Conservation (phyloP, 352 stramenopile genomes). For the Pythium biforme region DNA sequence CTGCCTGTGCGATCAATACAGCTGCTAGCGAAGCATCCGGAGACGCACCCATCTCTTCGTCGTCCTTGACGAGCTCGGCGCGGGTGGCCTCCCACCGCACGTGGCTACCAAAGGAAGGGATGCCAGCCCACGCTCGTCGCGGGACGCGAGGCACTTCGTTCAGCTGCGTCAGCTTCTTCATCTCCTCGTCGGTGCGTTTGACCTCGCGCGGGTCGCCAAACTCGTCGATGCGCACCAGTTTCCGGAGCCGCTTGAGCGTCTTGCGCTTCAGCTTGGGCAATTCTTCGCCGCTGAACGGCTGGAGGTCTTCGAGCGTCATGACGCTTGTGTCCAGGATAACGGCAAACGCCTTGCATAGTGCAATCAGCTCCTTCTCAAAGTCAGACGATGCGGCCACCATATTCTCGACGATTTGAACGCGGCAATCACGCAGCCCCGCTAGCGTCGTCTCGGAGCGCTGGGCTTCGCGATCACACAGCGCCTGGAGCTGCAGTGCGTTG, state of each 20-base stretch:
- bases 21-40: conserved; percentile 9
- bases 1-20: conserved; percentile 19
- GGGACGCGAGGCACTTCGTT: conserved; percentile 54
- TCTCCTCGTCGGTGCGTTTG: conserved; percentile 41
- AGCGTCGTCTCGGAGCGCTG: conserved; percentile 36
- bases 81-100: conserved; percentile 13
- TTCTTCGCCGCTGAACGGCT: conserved; percentile 43
- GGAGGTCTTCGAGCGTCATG: conserved; percentile 58
- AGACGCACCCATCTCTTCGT: conserved; percentile 22
- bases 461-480: conserved; percentile 57
- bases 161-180: conserved; percentile 41
- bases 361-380: conserved; percentile 56
- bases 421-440: conserved; percentile 28
- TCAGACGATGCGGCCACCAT: conserved; percentile 31
- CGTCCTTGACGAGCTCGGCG: conserved; percentile 18
- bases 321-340: conserved; percentile 58
- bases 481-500: conserved; percentile 43
- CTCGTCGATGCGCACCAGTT: conserved; percentile 54
- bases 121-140: conserved; percentile 42
- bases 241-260: conserved; percentile 66
- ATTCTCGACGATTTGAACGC: conserved; percentile 34
- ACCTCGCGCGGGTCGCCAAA: conserved; percentile 54
- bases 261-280: conserved; percentile 62
- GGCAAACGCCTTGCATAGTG: conserved; percentile 41
- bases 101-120: conserved; percentile 45